Evolutionary conservation across 1,284 basidiomycete species (phyloP), one percentile per base, ranked within the genome.

Genomic region (Bondarzewia mesenterica): DNA sequence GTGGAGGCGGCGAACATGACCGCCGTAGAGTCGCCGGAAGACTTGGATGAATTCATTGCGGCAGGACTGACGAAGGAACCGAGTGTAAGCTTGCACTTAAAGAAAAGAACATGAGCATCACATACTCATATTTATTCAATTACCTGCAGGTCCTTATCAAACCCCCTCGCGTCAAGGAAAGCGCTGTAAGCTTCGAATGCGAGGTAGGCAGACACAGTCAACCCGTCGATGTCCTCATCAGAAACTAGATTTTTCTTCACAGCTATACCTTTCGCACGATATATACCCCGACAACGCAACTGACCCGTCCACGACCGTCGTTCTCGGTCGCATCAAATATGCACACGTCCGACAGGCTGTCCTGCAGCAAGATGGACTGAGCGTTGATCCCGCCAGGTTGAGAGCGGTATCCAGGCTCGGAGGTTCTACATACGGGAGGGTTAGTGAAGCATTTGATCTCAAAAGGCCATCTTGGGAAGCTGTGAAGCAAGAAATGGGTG

Each of bases 131-230:
- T 8, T 12, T 20, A 7, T 40, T 16, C 44, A 35, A 41, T 12
- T n/a, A 14, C 8, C 16, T 42, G 4, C 22, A 54, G 51, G 15
- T 48, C 8, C 44, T 68, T 36, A 75, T 89, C 46, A 77, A 77
- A 57, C 78, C 83, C 3, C 71, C 84, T 15, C 72, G 82, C 48
- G 84, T 89, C 2, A 76, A 71, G 51, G 87, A 90, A 64, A 82
- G 83, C 52, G 77, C 78, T 2, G 75, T 88, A 50, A 75, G 77
- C 47, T 73, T 89, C 64, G 88, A 89, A 67, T 89, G 85, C 68
- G 73, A 76, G 69, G 78, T 78, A 59, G 46, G 66, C 57, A 21
- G 26, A 27, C 27, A 16, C 46, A 7, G 38, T 32, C 40, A 21
- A 38, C 38, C 48, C 20, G 18, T 22, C 7, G 20, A n/a, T n/a